phyloP scores from a whole-genome alignment of 2,329 filamentous ascomycete species.

The Diaporthe destruens region DNA sequence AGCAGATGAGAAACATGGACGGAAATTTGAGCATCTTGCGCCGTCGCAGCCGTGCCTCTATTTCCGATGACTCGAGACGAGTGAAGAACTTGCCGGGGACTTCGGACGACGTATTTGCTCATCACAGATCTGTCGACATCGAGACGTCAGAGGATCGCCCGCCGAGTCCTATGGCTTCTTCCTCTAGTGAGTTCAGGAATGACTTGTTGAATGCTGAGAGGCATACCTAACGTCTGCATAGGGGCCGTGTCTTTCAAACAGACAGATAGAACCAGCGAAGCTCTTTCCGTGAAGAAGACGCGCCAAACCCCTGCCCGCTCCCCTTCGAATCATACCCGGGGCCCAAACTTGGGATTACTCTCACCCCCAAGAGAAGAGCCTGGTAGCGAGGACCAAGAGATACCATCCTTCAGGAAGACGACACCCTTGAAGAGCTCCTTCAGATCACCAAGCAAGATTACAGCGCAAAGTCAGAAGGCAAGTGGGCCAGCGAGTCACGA shows the following conservation, averaged over 20 bases:
- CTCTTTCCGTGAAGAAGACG: slow-evolving; percentile 41
- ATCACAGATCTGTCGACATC: neutral
- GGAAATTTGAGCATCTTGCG: slow-evolving; percentile 48
- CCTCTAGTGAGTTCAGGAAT: slow-evolving; percentile 7
- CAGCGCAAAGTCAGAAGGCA: neutral
- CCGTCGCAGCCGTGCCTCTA: slow-evolving; percentile 28
- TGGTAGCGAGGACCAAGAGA: neutral
- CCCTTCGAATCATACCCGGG: slow-evolving; percentile 3
- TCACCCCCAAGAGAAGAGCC: slow-evolving; percentile 37
- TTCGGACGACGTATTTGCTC: slow-evolving; percentile 17
- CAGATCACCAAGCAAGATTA: slow-evolving; percentile 10
- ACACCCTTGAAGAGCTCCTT: slow-evolving; percentile 40
- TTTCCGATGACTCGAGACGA: slow-evolving; percentile 38
- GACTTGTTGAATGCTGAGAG: neutral
- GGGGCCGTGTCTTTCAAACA: slow-evolving; percentile 41
- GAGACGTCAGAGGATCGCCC: slow-evolving; percentile 1
- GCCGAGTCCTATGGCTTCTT: slow-evolving; percentile 12
- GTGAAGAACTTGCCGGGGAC: slow-evolving; percentile 31
- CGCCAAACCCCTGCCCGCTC: slow-evolving; percentile 29
- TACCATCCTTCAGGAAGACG: neutral
- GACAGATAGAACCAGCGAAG: slow-evolving; percentile 38
- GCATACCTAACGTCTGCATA: slow-evolving; percentile 11
- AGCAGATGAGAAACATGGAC: slow-evolving; percentile 66
- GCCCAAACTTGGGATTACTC: slow-evolving; percentile 7
- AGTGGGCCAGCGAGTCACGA: neutral